Evolutionary conservation across 208 protist species (phyloP), one percentile per base, ranked within the genome.

Genomic region (Trichomonas gallinae): DNA sequence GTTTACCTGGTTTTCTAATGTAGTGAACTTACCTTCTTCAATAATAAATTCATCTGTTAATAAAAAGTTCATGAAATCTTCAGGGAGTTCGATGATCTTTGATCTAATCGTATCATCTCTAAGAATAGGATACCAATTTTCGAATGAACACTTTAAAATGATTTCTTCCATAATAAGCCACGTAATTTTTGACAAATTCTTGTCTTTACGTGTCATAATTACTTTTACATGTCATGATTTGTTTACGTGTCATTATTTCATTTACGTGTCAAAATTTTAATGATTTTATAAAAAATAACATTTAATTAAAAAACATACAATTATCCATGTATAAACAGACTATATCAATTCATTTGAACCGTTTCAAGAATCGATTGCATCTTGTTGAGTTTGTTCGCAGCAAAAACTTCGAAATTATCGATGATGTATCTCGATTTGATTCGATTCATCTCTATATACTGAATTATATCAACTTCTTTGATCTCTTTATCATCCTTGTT

Each of bases 21-120:
- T 42, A 34, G 34, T 26, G 42, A 91, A 91, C 83, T 44, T 91
- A 34, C 42, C 15, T 10, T 91, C 83, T 34, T 91, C 83, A 45
- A 91, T 48, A 10, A 91, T 48, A 48, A 91, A 91, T 48, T 91
- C 83, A 49, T 38, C 40, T 0, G 2, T n/a, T 48, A 91, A n/a
- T 91, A 91, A 91, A 91, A 91, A 91, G 21, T 91, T 15, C 3
- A n/a, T 91, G n/a, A 91, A 91, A 48, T 91, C 83, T 48, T 91
- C 42, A 91, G 83, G 83, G 17, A 91, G 36, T 48, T 26, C n/a
- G 3, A 91, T 48, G 8, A 91, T 49, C 34, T 91, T 4, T 38
- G n/a, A 23, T 38, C 83, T 15, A 11, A 91, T 38, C 3, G 83
- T 48, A n/a, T 45, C n/a, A 44, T 91, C 23, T 11, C 83, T 45